Evolutionary conservation across 2,329 filamentous ascomycete species (phyloP).

Genomic region (Claviceps maximensis): DNA sequence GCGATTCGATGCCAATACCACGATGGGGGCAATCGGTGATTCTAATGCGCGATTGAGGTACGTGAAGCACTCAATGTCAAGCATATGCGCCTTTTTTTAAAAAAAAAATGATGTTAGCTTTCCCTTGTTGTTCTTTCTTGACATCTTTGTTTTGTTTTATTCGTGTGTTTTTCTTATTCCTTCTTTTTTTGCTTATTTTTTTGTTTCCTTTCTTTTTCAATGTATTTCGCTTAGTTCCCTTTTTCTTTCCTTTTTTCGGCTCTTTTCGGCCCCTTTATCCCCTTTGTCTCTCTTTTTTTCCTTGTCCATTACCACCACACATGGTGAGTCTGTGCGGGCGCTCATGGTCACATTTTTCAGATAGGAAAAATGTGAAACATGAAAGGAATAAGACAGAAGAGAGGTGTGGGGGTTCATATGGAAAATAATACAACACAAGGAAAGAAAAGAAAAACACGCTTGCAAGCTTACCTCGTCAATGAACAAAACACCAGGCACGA

Average conservation of each 20-base stretch:
- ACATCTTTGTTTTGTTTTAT: not conserved
- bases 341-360: too few species aligned
- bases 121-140: not conserved
- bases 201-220: not conserved
- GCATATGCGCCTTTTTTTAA: constrained; percentile 75
- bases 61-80: constrained; percentile 97
- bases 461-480: constrained; percentile 95
- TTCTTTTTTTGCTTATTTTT: not conserved
- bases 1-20: constrained; percentile 93
- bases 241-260: too few species aligned
- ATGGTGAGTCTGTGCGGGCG: not conserved
- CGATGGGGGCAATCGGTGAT: constrained; percentile 86
- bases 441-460: too few species aligned
- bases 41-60: constrained; percentile 98
- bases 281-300: not conserved
- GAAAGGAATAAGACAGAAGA: too few species aligned
- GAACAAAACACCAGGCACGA: constrained; percentile 95
- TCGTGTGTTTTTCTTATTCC: not conserved
- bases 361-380: too few species aligned
- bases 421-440: too few species aligned
- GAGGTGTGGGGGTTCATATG: too few species aligned
- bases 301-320: not conserved
- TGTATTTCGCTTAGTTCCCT: too few species aligned
- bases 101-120: constrained; percentile 1
- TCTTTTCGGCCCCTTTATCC: too few species aligned